Base-by-base conservation (phyloP, 495 filamentous ascomycete genomes). In the Penicillium lagena region DNA sequence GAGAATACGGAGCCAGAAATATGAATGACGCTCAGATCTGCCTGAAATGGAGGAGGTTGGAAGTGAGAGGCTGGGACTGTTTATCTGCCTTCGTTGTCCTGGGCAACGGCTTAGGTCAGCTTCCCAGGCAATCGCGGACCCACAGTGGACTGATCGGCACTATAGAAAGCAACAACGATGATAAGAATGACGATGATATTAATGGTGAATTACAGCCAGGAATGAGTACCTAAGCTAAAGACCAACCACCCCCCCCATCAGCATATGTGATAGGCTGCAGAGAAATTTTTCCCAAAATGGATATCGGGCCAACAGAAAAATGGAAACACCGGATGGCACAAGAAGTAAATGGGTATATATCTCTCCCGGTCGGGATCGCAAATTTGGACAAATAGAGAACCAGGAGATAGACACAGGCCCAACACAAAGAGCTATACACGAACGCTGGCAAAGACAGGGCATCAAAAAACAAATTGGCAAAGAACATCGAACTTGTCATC, bases 31-130 rank as follows among this genome's bases (percentile, higher is more conserved):
- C 37, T 40, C 44, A 38, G 44, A 42, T 33, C 39, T 17, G 56
- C 32, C 40, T 41, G 14, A 40, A 30, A 31, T 71, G 67, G 64
- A 55, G 54, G 62, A 63, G 67, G 67, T 62, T 71, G 67, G 67
- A 63, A 51, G 52, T 37, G 48, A 46, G 22, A 22, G 22, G 22
- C 22, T 22, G 22, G 22, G 22, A 4, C 6, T 58, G 51, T 55
- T 56, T 67, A 64, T 58, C 49, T 49, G 39, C 40, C 45, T 35
- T 35, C 22, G 33, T 61, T 68, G 59, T 54, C 48, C 54, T 51
- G 43, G 59, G 54, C 55, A 62, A 66, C 63, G 42, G 33, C 49
- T 50, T 60, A 42, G 52, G 37, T 61, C 51, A 55, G 38, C 57
- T 9, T 15, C 47, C 22, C 22, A 6, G 22, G 22, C 22, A 3